These are phyloP conservation scores for Crithidia fasciculata DNA, from an alignment of 208 protist genomes.

Conservation along the genomic window DNA sequence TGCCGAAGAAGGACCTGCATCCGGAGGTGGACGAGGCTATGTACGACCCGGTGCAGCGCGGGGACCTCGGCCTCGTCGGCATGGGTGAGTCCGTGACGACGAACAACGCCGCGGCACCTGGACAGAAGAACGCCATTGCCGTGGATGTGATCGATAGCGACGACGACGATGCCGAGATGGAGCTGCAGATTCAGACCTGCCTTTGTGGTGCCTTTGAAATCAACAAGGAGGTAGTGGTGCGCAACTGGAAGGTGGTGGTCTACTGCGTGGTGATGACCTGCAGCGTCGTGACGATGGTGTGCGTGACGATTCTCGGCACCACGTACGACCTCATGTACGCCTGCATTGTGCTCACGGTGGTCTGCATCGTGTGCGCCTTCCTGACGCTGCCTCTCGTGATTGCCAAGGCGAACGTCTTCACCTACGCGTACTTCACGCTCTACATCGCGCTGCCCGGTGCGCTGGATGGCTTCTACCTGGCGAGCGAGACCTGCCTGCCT, in stretches of 20 bases:
- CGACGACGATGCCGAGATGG: background rate
- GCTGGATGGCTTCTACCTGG: slow-evolving; percentile 56
- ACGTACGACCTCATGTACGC: slow-evolving; percentile 38
- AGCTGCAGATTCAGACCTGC: slow-evolving; percentile 4
- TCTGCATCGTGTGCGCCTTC: slow-evolving; percentile 29
- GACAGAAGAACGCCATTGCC: background rate
- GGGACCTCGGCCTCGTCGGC: background rate
- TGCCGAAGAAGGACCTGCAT: background rate
- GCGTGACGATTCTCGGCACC: slow-evolving; percentile 37
- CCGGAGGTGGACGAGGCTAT: background rate
- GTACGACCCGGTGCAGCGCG: background rate
- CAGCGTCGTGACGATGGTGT: slow-evolving; percentile 36
- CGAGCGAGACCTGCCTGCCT: slow-evolving; percentile 39
- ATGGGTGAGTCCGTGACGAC: background rate
- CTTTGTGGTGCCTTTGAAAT: slow-evolving; percentile 30
- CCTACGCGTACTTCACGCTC: slow-evolving; percentile 32
- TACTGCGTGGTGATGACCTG: slow-evolving; percentile 41
- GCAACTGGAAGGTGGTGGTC: slow-evolving; percentile 31
- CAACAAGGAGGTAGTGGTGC: slow-evolving; percentile 27
- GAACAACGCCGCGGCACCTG: slow-evolving; percentile 7
- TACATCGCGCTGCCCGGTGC: slow-evolving; percentile 62
- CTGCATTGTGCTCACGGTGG: slow-evolving; percentile 28
- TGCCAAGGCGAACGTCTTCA: slow-evolving; percentile 38
- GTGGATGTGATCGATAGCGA: background rate
- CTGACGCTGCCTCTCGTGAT: slow-evolving; percentile 39